Base-by-base conservation (phyloP, 148 eudicot species). In the Arbutus unedo region DNA sequence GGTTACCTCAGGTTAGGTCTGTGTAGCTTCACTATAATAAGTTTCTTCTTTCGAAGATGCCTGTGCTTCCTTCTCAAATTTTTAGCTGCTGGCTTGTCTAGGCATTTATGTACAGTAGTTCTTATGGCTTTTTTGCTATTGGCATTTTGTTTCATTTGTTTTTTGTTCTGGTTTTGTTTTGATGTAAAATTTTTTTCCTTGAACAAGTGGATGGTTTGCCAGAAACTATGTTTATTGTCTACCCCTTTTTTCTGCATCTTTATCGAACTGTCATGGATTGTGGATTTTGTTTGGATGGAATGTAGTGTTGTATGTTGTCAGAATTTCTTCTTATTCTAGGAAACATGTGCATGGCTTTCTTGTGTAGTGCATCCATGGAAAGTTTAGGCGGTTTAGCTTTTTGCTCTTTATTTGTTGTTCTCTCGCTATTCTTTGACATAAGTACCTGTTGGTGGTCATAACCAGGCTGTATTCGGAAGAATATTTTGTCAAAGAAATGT, bases 401-500 rank as follows among this genome's bases (percentile, higher is more conserved):
- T 15, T 25, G 15, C 31, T 31, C 44, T 3, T 4, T 25, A 11
- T 15, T 66, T 31, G 11, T 25, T 66, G 44, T 11, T 66, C 5
- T 66, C 71, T 10, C 14, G 6, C 43, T 4, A 31, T 66, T 66
- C 6, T 3, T 4, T 31, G 71, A 4, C 71, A 11, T 9, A 66
- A 16, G 18, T 79, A 44, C 14, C 62, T 57, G 2, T 57, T 67
- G 74, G 64, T 68, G 31, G 50, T 55, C 23, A 50, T 71, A 76
- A 66, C 71, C 91, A 97, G 99, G 95, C 90, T 97, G 51, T 97
- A 94, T 82, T 92, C 98, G 19, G 98, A 97, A 84, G 97, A 97
- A 19, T 92, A 90, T 86, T 94, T 80, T 84, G 66, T 67, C 68
- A 94, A 93, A 57, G 95, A 97, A 88, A 92, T 97, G 99, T 62